phyloP scores from a whole-genome alignment of 345 rosid species.

The Eucalyptus leucophloia region DNA sequence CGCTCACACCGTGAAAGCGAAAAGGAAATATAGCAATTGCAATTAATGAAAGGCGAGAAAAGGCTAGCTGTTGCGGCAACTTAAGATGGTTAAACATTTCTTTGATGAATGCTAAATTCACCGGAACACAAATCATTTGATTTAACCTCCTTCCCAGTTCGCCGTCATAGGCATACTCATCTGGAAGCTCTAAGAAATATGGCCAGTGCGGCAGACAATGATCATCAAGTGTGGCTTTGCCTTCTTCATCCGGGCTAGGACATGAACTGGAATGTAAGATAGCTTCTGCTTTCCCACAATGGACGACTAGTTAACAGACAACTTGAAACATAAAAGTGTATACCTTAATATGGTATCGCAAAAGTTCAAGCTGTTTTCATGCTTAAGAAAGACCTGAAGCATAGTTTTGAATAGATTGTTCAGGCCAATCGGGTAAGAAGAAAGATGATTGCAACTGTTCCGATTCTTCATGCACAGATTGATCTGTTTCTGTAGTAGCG shows the following conservation, averaged over 20 bases:
- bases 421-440: conserved; percentile 23
- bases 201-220: conserved; percentile 2
- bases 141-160: conserved; percentile 53
- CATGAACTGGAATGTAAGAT: conserved; percentile 26
- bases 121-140: conserved; percentile 61
- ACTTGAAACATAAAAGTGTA: background rate
- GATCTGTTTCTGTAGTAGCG: conserved; percentile 23
- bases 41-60: background rate
- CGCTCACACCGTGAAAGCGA: background rate
- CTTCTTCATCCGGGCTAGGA: conserved; percentile 33
- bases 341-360: background rate
- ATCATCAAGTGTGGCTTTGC: too few relatives aligned
- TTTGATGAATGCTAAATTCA: conserved; percentile 14
- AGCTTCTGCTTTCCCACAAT: conserved; percentile 24
- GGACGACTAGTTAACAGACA: background rate
- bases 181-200: conserved; percentile 18
- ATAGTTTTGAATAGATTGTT: conserved; percentile 17
- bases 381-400: conserved; percentile 22
- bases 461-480: conserved; percentile 9
- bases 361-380: background rate
- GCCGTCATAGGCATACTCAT: conserved; percentile 32
- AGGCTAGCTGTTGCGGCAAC: background rate
- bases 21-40: background rate
- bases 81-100: background rate
- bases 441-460: conserved; percentile 13